phyloP scores from a whole-genome alignment of 2,329 filamentous ascomycete genomes.

The Grosmannia serpens region DNA sequence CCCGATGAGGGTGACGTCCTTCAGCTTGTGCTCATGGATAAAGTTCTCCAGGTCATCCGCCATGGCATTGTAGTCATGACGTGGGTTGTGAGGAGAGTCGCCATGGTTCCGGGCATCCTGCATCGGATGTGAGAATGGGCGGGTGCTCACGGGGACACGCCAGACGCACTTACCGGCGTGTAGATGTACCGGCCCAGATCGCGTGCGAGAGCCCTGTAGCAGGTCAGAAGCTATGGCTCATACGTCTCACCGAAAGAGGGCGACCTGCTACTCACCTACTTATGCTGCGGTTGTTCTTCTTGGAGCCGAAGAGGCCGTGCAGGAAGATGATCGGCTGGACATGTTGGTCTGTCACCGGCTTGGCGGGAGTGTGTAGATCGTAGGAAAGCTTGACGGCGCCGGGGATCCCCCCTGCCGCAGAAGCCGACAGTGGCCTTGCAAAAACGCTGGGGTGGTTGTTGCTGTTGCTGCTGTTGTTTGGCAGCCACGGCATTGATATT shows the following conservation, averaged over 20 bases:
- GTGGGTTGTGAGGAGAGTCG: constrained; percentile 65
- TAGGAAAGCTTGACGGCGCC: constrained; percentile 38
- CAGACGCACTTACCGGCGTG: constrained; percentile 49
- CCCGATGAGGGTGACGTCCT: constrained; percentile 67
- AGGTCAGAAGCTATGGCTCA: background rate
- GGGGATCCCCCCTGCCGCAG: background rate
- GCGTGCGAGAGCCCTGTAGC: constrained; percentile 61
- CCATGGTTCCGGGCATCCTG: constrained; percentile 91
- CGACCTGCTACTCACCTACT: constrained; percentile 62
- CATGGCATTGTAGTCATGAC: constrained; percentile 73
- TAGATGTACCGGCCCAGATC: constrained; percentile 74
- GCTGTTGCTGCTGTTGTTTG: background rate
- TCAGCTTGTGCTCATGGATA: constrained; percentile 58
- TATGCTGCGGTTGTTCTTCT: constrained; percentile 87
- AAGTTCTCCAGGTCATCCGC: constrained; percentile 75
- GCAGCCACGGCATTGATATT: background rate
- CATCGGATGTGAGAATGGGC: background rate
- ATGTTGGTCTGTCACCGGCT: constrained; percentile 28
- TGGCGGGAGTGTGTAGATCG: constrained; percentile 52
- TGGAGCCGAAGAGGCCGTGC: constrained; percentile 88
- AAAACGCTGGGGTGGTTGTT: too few relatives aligned
- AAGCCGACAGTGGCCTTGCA: background rate
- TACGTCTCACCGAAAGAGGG: background rate
- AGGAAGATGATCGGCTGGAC: constrained; percentile 67
- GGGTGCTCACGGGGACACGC: background rate